phyloP scores from a whole-genome alignment of 1,284 basidiomycete species.

The Cryptococcus sp. region DNA sequence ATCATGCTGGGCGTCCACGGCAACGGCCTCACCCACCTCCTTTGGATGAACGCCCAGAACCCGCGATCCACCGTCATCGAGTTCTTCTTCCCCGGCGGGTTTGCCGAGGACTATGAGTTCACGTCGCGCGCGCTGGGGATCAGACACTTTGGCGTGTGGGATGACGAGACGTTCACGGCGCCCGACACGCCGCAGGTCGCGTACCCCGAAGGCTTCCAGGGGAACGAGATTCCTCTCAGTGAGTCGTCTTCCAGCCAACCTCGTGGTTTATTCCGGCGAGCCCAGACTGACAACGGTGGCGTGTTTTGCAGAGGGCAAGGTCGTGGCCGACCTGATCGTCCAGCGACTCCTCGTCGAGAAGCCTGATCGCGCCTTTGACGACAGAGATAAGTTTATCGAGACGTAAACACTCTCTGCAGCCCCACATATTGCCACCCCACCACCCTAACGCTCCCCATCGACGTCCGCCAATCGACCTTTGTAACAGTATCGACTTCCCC shows the following conservation, averaged over 20 bases:
- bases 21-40: conserved; percentile 68
- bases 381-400: not conserved
- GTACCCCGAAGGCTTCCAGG: conserved; percentile 51
- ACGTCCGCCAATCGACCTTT: too few species aligned
- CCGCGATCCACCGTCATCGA: conserved; percentile 58
- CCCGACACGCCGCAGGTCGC: conserved; percentile 54
- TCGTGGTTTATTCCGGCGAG: not conserved
- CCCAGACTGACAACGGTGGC: not conserved
- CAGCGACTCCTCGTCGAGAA: conserved; percentile 43
- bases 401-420: not conserved
- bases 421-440: not conserved
- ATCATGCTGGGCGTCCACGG: conserved; percentile 77
- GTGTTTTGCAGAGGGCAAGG: conserved; percentile 48
- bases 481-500: too few species aligned
- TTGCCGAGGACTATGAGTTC: conserved; percentile 72
- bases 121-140: conserved; percentile 64
- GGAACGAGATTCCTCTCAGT: conserved; percentile 56
- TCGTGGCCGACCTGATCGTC: conserved; percentile 46
- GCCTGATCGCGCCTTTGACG: conserved; percentile 1
- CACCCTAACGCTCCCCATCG: too few species aligned
- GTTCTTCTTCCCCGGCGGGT: conserved; percentile 70
- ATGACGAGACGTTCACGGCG: conserved; percentile 62
- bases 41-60: conserved; percentile 63
- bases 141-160: conserved; percentile 73
- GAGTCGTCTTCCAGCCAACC: too few species aligned